Base-by-base conservation (phyloP, 176 grass and related monocot species). In the Bolboschoenus planiculmis region DNA sequence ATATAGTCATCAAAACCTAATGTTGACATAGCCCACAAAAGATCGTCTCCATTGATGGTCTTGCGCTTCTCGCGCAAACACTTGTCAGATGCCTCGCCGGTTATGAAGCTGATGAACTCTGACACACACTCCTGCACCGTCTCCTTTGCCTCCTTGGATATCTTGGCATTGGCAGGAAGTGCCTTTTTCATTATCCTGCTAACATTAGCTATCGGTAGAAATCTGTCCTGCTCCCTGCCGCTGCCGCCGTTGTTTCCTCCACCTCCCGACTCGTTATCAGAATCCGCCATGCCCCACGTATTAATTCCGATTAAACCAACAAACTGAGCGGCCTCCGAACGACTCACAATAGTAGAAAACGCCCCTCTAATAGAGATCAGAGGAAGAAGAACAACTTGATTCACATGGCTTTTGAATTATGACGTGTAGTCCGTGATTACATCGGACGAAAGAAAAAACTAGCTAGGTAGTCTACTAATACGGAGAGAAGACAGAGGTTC, bases 61-160 rank as follows among this genome's bases (percentile, higher is more conserved):
- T 98, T 98, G 65, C 96, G 92, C 90, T 98, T 98, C 90, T 98
- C 96, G 0, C 92, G 88, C 79, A 92, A 90, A 85, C 96, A 98
- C 92, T 98, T 98, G 89, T 98, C 96, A 70, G 96, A 98, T 47
- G 96, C 96, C 88, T 98, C 96, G 2, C 95, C 92, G 37, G 96
- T 98, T 84, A 98, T 87, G 91, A 98, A 98, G 84, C 92, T 95
- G 90, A 98, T 98, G 96, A 98, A 98, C 84, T 98, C 96, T 2
- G 96, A 98, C n/a, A 98, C 96, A 78, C 96, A 98, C 92, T 98
- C 96, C 84, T 98, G 96, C 78, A 95, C 89, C 58, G 92, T 98
- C 92, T 98, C 96, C 92, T 98, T 98, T 59, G 96, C 92, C 82
- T 98, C 96, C 90, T 98, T 98, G 51, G 92, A 95, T 87, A 98